Base-by-base conservation (phyloP, 768 basidiomycete genomes). In the Calocybe gangraenosa region DNA sequence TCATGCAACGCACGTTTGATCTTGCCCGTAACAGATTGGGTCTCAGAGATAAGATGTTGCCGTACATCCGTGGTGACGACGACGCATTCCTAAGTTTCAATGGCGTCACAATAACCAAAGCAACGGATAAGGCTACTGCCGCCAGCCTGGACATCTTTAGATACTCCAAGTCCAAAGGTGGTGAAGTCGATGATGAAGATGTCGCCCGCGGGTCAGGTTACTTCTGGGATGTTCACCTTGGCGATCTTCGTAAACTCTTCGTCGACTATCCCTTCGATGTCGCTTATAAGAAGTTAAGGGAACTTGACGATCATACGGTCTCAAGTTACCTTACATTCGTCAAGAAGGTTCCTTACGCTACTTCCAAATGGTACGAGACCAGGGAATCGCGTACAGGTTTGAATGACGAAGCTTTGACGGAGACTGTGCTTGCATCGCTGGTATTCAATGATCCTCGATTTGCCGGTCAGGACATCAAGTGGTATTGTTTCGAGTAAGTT, bases 1-100 rank as follows among this genome's bases (percentile, higher is more conserved):
- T 57, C 32, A 66, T 68, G 66, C 42, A 51, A 21, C 38, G 49
- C 15, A 42, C 51, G n/a, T n/a, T n/a, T n/a, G n/a, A n/a, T n/a
- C n/a, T n/a, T n/a, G n/a, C n/a, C n/a, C n/a, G n/a, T n/a, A 25
- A 40, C 34, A 34, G 31, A 31, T 8, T 48, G 9, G 49, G 47
- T n/a, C 42, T 56, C 37, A 49, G 49, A 33, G 23, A 31, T 37
- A 51, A 58, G n/a, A n/a, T n/a, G n/a, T n/a, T n/a, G n/a, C n/a
- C n/a, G n/a, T n/a, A n/a, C n/a, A n/a, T n/a, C n/a, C 54, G 57
- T 44, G 42, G 21, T 18, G 18, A 55, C 31, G 44, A 50, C 34
- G 52, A 56, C 37, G 39, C 56, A 7, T 58, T 65, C 44, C 28
- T 57, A 13, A 49, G 41, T 36, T 64, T 43, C 48, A 64, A 63